Base-by-base conservation (phyloP, 192 early-diverging fungal genomes). In the Coemansia umbellata region DNA sequence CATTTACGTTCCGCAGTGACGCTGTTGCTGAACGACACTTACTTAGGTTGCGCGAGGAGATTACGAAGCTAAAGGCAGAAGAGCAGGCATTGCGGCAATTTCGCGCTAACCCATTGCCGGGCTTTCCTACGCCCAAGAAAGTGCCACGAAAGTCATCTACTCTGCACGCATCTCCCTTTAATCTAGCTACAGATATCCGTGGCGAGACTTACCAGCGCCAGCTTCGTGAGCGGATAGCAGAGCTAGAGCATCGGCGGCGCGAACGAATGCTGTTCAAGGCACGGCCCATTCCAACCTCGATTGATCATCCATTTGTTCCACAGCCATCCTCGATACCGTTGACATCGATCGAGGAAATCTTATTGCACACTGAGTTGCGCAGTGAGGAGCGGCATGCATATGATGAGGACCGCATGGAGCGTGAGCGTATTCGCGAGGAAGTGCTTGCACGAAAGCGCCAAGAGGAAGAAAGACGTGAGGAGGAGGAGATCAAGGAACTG, bases 331-430 rank as follows among this genome's bases (percentile, higher is more conserved):
- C 66, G 23, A 69, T 74, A 37, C 63, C 68, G 47, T 56, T 78
- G 41, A 78, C 74, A 11, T 48, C 48, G 17, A 59, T 63, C 42
- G 63, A 78, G 47, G 74, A 78, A 48, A 57, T 78, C 13, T 26
- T 80, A 27, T 60, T 86, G 33, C 58, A 74, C 17, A 80, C 82
- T 0, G 83, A 84, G 50, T 49, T 80, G 49, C 69, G 87, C 39
- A 79, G 78, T 41, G 82, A 86, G 58, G 87, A 87, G 62, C 53
- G 87, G n/a, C 60, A 63, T 26, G 79, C 63, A 32, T 89, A 79
- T 63, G 87, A 89, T 24, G 82, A 84, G 36, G 65, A 72, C 23
- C 74, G 74, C 41, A 55, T 24, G 39, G 66, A 68, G 56, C 64
- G 67, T 40, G 74, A 75, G 69, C 79, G 80, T 51, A 61, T 60